phyloP scores from a whole-genome alignment of 768 basidiomycete genomes.

The Leccinum disarticulatum region DNA sequence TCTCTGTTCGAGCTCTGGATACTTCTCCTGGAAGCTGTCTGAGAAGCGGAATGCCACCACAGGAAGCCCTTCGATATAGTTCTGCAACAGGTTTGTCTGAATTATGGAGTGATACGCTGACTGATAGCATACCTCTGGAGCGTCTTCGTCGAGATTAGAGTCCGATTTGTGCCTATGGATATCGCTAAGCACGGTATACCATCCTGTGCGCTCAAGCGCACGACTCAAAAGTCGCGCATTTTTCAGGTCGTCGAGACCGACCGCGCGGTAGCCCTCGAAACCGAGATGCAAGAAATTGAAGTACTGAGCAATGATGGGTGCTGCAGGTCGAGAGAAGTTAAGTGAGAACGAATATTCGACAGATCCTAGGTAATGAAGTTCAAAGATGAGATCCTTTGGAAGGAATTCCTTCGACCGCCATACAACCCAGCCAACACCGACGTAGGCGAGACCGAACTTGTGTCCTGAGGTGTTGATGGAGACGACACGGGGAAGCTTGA shows the following conservation, averaged over 20 bases:
- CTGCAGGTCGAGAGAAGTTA: conserved; percentile 61
- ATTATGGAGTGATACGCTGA: background rate
- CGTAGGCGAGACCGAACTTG: conserved; percentile 58
- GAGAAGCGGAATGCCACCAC: conserved; percentile 58
- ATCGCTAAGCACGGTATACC: conserved; percentile 52
- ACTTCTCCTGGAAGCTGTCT: conserved; percentile 47
- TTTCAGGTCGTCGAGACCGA: conserved; percentile 49
- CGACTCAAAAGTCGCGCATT: conserved; percentile 68
- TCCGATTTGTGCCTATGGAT: conserved; percentile 45
- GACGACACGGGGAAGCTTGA: conserved; percentile 57
- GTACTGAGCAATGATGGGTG: conserved; percentile 61
- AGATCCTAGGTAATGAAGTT: conserved; percentile 49
- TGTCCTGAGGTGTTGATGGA: conserved; percentile 62
- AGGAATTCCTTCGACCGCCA: conserved; percentile 57
- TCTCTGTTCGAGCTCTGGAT: conserved; percentile 58
- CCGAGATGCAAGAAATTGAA: conserved; percentile 65
- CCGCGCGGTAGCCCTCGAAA: conserved; percentile 49
- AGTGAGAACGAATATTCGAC: conserved; percentile 76
- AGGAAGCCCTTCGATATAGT: conserved; percentile 50
- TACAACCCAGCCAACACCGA: conserved; percentile 64
- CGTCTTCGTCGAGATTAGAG: conserved; percentile 44
- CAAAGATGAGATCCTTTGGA: conserved; percentile 72
- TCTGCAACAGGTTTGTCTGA: conserved; percentile 19
- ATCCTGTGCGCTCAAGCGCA: conserved; percentile 57
- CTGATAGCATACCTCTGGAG: conserved; percentile 50